These are phyloP conservation scores for Euphorbia neoarborescens DNA, from an alignment of 441 rosid species.

Conservation along the genomic window DNA sequence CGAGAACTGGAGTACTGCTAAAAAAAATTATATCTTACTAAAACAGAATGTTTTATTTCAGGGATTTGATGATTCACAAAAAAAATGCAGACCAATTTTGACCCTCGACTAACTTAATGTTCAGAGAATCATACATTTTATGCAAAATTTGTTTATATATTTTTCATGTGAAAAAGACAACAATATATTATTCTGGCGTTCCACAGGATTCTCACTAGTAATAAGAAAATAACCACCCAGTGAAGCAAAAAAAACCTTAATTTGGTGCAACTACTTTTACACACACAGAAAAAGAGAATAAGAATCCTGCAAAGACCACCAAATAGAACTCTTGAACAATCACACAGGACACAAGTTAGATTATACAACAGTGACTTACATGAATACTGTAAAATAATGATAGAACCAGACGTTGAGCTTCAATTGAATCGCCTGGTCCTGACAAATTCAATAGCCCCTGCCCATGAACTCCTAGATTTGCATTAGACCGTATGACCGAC, in stretches of 20 bases:
- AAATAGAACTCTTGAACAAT: slow-evolving; percentile 12
- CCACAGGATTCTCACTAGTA: neutral
- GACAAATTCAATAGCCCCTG: slow-evolving; percentile 92
- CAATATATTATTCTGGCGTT: neutral
- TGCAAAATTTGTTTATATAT: neutral
- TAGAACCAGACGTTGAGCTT: slow-evolving; percentile 91
- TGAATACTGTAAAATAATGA: slow-evolving; percentile 79
- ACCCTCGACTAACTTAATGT: neutral
- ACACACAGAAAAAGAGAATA: neutral
- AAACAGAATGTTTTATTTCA: neutral
- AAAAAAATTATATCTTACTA: neutral
- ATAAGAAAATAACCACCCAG: neutral
- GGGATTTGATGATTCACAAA: neutral
- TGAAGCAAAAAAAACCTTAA: slow-evolving; percentile 3
- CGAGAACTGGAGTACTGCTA: neutral
- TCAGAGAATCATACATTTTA: neutral
- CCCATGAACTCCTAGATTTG: slow-evolving; percentile 92
- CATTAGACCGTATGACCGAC: slow-evolving; percentile 89
- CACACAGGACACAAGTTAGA: slow-evolving; percentile 4
- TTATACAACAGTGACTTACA: slow-evolving; percentile 45
- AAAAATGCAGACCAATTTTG: neutral
- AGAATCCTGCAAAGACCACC: neutral
- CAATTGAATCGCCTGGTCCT: slow-evolving; percentile 84
- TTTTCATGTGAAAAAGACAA: neutral
- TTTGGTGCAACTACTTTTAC: neutral